phyloP scores from a whole-genome alignment of 495 filamentous ascomycete genomes.

The Lepraria neglecta region DNA sequence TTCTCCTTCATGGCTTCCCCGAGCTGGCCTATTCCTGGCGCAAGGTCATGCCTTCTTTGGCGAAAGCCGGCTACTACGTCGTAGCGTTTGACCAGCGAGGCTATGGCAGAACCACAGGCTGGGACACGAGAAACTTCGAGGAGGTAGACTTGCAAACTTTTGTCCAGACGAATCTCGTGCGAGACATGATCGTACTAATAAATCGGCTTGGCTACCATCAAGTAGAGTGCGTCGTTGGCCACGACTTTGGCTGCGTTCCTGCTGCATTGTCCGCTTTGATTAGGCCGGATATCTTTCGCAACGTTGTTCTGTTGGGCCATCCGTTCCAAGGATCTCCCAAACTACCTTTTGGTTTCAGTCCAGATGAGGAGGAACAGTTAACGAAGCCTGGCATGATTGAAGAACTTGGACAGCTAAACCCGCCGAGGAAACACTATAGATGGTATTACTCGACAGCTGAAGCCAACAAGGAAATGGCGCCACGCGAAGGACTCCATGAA shows the following conservation, averaged over 20 bases:
- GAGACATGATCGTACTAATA: slow-evolving; percentile 56
- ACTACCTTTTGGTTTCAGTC: slow-evolving; percentile 1
- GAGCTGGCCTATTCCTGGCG: slow-evolving; percentile 68
- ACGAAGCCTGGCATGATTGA: slow-evolving; percentile 46
- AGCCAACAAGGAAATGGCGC: slow-evolving; percentile 56
- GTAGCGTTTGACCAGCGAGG: slow-evolving; percentile 64
- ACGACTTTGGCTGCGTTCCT: slow-evolving; percentile 59
- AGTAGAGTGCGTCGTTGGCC: slow-evolving; percentile 57
- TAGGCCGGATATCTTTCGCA: slow-evolving; percentile 58
- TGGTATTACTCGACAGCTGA: slow-evolving; percentile 57
- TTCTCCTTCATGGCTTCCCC: slow-evolving; percentile 61
- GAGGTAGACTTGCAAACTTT: slow-evolving; percentile 52
- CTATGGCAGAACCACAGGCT: slow-evolving; percentile 60
- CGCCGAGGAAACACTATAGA: slow-evolving; percentile 61
- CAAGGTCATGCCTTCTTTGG: slow-evolving; percentile 51
- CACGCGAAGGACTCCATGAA: slow-evolving; percentile 44
- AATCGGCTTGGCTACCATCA: slow-evolving; percentile 52
- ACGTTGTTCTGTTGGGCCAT: slow-evolving; percentile 49
- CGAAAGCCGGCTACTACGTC: slow-evolving; percentile 53
- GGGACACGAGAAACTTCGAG: slow-evolving; percentile 47
- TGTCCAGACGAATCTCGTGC: slow-evolving; percentile 52
- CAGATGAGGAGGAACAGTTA: slow-evolving; percentile 32
- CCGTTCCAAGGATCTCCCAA: slow-evolving; percentile 47
- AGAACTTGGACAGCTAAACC: slow-evolving; percentile 45
- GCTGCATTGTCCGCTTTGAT: slow-evolving; percentile 55